phyloP scores from a whole-genome alignment of 306 rosid species.

The Rubus idaeus region DNA sequence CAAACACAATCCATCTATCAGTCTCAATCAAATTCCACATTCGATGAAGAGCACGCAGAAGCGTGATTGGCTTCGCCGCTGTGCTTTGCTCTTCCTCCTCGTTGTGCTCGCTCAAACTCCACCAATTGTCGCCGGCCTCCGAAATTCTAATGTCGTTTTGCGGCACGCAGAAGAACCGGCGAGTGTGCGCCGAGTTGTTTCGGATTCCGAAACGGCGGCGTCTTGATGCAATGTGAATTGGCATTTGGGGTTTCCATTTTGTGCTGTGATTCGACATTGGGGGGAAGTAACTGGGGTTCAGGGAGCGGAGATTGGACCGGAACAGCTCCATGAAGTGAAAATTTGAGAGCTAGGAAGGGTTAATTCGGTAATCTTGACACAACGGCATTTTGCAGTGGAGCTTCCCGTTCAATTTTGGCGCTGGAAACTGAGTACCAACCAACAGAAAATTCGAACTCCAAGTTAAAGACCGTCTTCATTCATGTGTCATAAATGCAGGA shows the following conservation, averaged over 20 bases:
- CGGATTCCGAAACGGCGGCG: slow-evolving; percentile 16
- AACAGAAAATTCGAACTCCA: too few relatives aligned
- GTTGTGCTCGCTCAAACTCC: slow-evolving; percentile 39
- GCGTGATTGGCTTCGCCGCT: slow-evolving; percentile 37
- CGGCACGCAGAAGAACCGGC: not conserved
- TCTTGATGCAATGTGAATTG: slow-evolving; percentile 4
- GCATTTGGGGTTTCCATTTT: slow-evolving; percentile 17
- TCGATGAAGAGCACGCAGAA: slow-evolving; percentile 43
- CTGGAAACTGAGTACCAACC: too few relatives aligned
- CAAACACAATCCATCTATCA: slow-evolving; percentile 40
- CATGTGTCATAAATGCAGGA: too few relatives aligned
- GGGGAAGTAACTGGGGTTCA: not conserved
- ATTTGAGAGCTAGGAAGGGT: not conserved
- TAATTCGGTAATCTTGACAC: not conserved
- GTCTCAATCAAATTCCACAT: slow-evolving; percentile 58
- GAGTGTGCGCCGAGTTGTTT: not conserved
- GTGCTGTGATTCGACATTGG: not conserved
- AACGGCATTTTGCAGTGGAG: too few relatives aligned
- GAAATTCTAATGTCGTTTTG: not conserved
- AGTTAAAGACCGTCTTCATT: too few relatives aligned
- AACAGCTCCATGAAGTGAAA: slow-evolving; percentile 20
- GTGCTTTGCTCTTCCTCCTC: slow-evolving; percentile 16
- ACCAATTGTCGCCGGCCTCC: slow-evolving; percentile 39
- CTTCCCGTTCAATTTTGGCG: too few relatives aligned
- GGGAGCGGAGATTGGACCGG: slow-evolving; percentile 8